A percentile compares a stretch with the other conserved stretches of the same genome.
Conservation (phyloP, 1,139 yeast genomes). For the Taphrina sp. region DNA sequence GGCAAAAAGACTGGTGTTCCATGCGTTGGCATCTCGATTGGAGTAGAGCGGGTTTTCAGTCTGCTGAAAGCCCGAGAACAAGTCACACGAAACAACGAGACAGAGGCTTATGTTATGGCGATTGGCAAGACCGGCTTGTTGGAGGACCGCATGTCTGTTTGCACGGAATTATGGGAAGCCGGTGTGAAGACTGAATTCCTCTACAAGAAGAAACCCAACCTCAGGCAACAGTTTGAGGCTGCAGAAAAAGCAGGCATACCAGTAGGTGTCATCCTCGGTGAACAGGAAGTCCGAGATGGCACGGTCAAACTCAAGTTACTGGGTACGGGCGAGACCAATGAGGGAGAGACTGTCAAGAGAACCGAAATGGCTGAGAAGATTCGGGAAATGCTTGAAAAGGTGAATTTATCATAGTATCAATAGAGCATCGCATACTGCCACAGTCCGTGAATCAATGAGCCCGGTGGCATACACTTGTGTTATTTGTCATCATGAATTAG, state of each 20-base stretch:
- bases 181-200: conserved; percentile 88
- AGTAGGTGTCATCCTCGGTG: conserved; percentile 87
- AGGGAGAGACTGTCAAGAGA: conserved; percentile 73
- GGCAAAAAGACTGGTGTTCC: conserved; percentile 78
- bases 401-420: not conserved
- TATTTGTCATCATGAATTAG: too few relatives aligned
- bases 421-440: too few relatives aligned
- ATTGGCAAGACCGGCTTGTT: conserved; percentile 93
- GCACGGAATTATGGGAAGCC: conserved; percentile 78
- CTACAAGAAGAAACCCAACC: conserved; percentile 88
- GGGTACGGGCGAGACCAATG: conserved; percentile 85
- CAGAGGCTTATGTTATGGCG: conserved; percentile 94
- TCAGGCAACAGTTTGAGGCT: conserved; percentile 93
- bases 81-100: conserved; percentile 64
- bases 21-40: conserved; percentile 95
- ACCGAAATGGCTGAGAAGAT: conserved; percentile 60
- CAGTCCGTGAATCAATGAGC: too few relatives aligned
- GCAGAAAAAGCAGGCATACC: conserved; percentile 94
- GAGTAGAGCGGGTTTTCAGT: conserved; percentile 92
- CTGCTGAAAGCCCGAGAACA: conserved; percentile 75
- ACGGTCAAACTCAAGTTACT: conserved; percentile 78
- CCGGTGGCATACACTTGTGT: too few relatives aligned
- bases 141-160: conserved; percentile 82
- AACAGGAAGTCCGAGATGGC: conserved; percentile 83
- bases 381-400: conserved; percentile 40